phyloP scores from a whole-genome alignment of 2,329 filamentous ascomycete species.

The Xylariaceae sp. region DNA sequence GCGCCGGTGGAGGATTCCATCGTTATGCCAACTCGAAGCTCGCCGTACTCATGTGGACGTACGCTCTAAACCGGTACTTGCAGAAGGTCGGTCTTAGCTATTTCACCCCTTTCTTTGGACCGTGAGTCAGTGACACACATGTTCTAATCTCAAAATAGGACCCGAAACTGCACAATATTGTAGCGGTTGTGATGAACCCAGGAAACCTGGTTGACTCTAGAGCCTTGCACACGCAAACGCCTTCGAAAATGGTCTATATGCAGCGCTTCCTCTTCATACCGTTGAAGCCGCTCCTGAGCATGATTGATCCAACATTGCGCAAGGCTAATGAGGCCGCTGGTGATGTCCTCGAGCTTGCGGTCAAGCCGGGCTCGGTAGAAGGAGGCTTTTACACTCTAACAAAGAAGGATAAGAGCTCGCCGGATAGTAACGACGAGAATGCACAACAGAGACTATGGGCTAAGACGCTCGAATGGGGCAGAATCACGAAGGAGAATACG shows the following conservation, averaged over 20 bases:
- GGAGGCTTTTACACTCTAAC: background rate
- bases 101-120: background rate
- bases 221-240: slow-evolving; percentile 33
- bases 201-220: slow-evolving; percentile 35
- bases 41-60: slow-evolving; percentile 37
- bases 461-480: background rate
- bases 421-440: background rate
- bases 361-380: background rate
- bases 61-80: slow-evolving; percentile 36
- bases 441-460: background rate
- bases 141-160: slow-evolving; percentile 17
- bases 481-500: background rate
- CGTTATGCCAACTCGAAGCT: slow-evolving; percentile 41
- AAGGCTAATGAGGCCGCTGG: background rate
- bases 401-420: background rate
- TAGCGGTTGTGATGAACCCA: slow-evolving; percentile 29
- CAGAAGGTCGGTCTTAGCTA: slow-evolving; percentile 22
- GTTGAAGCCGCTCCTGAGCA: slow-evolving; percentile 13
- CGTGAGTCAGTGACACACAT: background rate
- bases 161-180: slow-evolving; percentile 26
- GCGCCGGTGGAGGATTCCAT: slow-evolving; percentile 38
- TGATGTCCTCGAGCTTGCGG: background rate
- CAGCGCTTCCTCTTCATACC: slow-evolving; percentile 27
- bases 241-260: slow-evolving; percentile 23
- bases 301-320: slow-evolving; percentile 30